A percentile compares a stretch with the other conserved stretches of the same genome.
Evolutionary conservation across 2,329 filamentous ascomycete genomes (phyloP).

Genomic region (Ophiocordyceps australis): DNA sequence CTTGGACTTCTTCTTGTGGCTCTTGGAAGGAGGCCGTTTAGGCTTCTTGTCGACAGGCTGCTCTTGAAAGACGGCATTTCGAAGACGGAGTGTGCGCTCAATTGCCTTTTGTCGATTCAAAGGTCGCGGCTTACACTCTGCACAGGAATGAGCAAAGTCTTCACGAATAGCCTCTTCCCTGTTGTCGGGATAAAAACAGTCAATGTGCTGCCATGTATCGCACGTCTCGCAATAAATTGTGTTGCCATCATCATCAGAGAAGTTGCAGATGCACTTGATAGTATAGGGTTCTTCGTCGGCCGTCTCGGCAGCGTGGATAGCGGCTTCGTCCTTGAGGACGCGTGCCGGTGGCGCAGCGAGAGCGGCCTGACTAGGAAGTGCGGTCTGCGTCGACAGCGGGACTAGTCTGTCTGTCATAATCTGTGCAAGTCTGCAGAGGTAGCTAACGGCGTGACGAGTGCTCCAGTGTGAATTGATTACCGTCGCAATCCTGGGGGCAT

Average conservation of each 20-base stretch:
- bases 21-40: slow-evolving; percentile 61
- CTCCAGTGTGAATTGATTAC: slow-evolving; percentile 26
- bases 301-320: slow-evolving; percentile 27
- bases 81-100: slow-evolving; percentile 48
- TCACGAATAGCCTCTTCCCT: slow-evolving; percentile 53
- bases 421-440: slow-evolving; percentile 21
- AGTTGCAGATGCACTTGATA: slow-evolving; percentile 96
- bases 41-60: slow-evolving; percentile 48
- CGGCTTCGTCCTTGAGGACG: slow-evolving; percentile 20
- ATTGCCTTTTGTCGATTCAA: slow-evolving; percentile 60
- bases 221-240: slow-evolving; percentile 94
- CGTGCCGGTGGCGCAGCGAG: slow-evolving; percentile 13
- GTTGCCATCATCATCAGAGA: slow-evolving; percentile 86
- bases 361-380: slow-evolving; percentile 34
- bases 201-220: slow-evolving; percentile 96
- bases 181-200: slow-evolving; percentile 76
- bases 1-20: slow-evolving; percentile 76
- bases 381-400: slow-evolving; percentile 34
- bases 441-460: slow-evolving; percentile 13
- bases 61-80: slow-evolving; percentile 18
- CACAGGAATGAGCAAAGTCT: slow-evolving; percentile 67
- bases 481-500: slow-evolving; percentile 36
- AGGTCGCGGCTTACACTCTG: slow-evolving; percentile 65
- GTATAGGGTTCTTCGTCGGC: slow-evolving; percentile 69
- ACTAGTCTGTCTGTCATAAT: slow-evolving; percentile 45